Conservation (phyloP, 306 rosid genomes). For the Vicia sativa region DNA sequence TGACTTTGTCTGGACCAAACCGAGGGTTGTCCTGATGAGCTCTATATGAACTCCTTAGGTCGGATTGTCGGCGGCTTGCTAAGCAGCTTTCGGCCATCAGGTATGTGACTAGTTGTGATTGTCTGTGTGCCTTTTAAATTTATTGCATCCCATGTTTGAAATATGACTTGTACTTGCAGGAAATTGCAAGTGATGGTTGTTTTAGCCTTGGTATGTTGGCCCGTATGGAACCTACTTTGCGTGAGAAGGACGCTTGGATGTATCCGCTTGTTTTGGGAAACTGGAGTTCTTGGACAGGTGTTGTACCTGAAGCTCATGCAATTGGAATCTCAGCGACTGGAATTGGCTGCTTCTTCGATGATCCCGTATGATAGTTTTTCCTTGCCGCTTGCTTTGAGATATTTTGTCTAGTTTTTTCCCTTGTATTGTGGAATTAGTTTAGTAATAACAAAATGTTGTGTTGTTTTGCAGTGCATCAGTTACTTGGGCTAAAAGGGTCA, state of each 20-base stretch:
- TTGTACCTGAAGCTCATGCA: slow-evolving; percentile 92
- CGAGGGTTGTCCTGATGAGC: slow-evolving; percentile 76
- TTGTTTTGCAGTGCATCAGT: slow-evolving; percentile 78
- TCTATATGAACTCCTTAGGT: slow-evolving; percentile 63
- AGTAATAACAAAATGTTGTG: slow-evolving; percentile 12
- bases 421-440: neutral
- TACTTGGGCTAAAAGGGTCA: slow-evolving; percentile 78
- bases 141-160: slow-evolving; percentile 25
- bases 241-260: slow-evolving; percentile 67
- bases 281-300: slow-evolving; percentile 96
- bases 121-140: neutral
- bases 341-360: slow-evolving; percentile 97
- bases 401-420: slow-evolving; percentile 28
- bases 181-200: slow-evolving; percentile 92
- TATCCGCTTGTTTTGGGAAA: slow-evolving; percentile 98
- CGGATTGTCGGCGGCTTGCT: slow-evolving; percentile 53
- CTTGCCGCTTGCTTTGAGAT: slow-evolving; percentile 16
- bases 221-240: slow-evolving; percentile 64
- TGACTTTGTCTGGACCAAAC: slow-evolving; percentile 78
- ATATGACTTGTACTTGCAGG: slow-evolving; percentile 51
- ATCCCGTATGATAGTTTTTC: slow-evolving; percentile 58
- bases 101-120: slow-evolving; percentile 36
- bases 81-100: slow-evolving; percentile 83
- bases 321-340: slow-evolving; percentile 93
- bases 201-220: slow-evolving; percentile 98